Conservation (phyloP, 306 rosid species). For the Biancaea sappan region DNA sequence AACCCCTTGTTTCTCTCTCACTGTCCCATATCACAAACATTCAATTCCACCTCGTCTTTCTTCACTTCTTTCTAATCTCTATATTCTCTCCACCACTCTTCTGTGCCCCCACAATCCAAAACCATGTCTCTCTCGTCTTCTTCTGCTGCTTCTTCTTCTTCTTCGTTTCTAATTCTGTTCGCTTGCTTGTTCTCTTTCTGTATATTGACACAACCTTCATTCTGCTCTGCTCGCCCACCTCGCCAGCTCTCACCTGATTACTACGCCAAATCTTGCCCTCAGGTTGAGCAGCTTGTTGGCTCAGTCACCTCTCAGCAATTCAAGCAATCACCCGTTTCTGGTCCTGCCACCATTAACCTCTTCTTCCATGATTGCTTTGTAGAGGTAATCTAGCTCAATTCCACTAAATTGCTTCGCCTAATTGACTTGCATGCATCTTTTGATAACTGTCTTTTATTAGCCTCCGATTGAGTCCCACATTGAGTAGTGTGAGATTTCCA, state of each 20-base stretch:
- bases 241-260: slow-evolving; percentile 61
- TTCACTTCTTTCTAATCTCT: too few species aligned
- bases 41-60: slow-evolving; percentile 29
- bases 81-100: slow-evolving; percentile 30
- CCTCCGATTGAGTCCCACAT: too few species aligned
- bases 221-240: slow-evolving; percentile 36
- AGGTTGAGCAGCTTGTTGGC: slow-evolving; percentile 65
- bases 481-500: too few species aligned
- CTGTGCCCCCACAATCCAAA: slow-evolving; percentile 56
- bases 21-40: slow-evolving; percentile 24
- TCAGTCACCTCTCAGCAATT: slow-evolving; percentile 77
- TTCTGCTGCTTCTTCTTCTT: slow-evolving; percentile 38
- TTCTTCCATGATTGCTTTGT: slow-evolving; percentile 96
- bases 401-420: neutral
- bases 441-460: too few species aligned
- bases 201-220: slow-evolving; percentile 29
- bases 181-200: slow-evolving; percentile 42
- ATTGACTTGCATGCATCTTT: slow-evolving; percentile 36
- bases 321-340: slow-evolving; percentile 81
- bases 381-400: slow-evolving; percentile 53
- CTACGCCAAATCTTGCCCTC: slow-evolving; percentile 84
- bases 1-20: slow-evolving; percentile 1
- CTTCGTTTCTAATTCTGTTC: slow-evolving; percentile 35
- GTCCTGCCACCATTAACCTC: slow-evolving; percentile 89
- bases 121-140: slow-evolving; percentile 51